A percentile compares a stretch with the other conserved stretches of the same genome.
phyloP scores from a whole-genome alignment of 192 early-diverging fungal species.

The Coemansia asiatica region DNA sequence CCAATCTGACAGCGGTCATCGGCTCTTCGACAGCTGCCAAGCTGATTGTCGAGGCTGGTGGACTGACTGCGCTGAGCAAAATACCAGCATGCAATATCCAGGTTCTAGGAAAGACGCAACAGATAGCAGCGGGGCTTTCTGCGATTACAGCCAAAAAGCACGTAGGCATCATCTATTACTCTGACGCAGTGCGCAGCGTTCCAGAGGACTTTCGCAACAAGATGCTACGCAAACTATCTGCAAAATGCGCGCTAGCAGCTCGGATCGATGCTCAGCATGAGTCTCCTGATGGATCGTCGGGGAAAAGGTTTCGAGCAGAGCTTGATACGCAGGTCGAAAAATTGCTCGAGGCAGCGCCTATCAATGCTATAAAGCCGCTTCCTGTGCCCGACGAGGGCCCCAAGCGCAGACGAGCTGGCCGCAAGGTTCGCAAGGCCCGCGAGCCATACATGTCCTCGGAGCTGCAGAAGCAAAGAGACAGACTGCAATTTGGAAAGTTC shows the following conservation, averaged over 20 bases:
- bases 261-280: constrained; percentile 80
- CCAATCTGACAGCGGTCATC: constrained; percentile 86
- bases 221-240: constrained; percentile 75
- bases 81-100: constrained; percentile 91
- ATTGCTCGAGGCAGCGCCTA: constrained; percentile 79
- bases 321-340: constrained; percentile 87
- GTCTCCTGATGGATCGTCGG: constrained; percentile 70
- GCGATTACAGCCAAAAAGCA: constrained; percentile 66
- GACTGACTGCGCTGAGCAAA: constrained; percentile 78
- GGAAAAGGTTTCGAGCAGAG: constrained; percentile 70
- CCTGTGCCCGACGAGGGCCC: constrained; percentile 90
- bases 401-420: constrained; percentile 89
- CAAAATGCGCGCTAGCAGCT: constrained; percentile 81
- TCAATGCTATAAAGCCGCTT: constrained; percentile 82
- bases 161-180: constrained; percentile 78
- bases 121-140: constrained; percentile 24
- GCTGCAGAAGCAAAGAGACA: constrained; percentile 84
- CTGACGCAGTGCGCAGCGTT: constrained; percentile 65
- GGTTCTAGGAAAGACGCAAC: constrained; percentile 58
- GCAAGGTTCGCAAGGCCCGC: constrained; percentile 77
- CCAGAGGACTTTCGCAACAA: constrained; percentile 79
- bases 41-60: constrained; percentile 87
- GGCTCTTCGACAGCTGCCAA: constrained; percentile 87
- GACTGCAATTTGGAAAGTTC: constrained; percentile 87
- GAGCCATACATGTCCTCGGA: constrained; percentile 84